Evolutionary conservation across 306 rosid species (phyloP), one percentile per base, ranked within the genome.

Genomic region (Rosa persica): DNA sequence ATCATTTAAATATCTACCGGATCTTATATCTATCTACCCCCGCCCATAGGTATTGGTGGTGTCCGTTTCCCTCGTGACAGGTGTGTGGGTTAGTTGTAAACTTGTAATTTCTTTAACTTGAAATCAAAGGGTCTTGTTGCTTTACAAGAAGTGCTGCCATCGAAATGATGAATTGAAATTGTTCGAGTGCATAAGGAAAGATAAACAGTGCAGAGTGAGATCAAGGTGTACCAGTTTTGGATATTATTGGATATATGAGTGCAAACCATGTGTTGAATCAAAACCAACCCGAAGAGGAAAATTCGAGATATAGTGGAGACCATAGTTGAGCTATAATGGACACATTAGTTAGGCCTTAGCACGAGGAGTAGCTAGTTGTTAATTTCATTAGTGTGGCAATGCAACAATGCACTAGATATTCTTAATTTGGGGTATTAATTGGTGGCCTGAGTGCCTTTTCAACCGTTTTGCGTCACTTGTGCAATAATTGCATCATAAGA

Each of bases 51-150:
- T 17, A 6, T 64, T 2, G 4, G 12, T 36, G 68, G n/a, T 1
- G 68, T 64, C 70, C 36, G 47, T 34, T 66, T 66, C 70, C 40
- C 43, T 67, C 13, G 9, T 11, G 61, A 47, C 64, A 65, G 40
- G 46, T 64, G 16, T 30, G 44, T 8, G 61, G 55, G 40, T 44
- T 7, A n/a, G 6, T 38, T 16, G 9, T 25, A 22, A 36, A n/a
- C 4, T 38, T 16, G 9, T 25, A 22, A 36, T 36, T 71, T 62
- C 74, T 67, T 55, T 81, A 47, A 20, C 76, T 75, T 68, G 43
- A 69, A 69, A 27, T 20, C 23, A 75, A 43, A 23, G 36, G 36
- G 73, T 47, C 22, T 70, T 70, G 60, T 61, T 81, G 49, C 80
- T 81, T 75, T 39, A 48, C 72, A n/a, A 36, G 62, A 42, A 72